Evolutionary conservation across 306 rosid species (phyloP).

Genomic region (Mimosa bimucronata): DNA sequence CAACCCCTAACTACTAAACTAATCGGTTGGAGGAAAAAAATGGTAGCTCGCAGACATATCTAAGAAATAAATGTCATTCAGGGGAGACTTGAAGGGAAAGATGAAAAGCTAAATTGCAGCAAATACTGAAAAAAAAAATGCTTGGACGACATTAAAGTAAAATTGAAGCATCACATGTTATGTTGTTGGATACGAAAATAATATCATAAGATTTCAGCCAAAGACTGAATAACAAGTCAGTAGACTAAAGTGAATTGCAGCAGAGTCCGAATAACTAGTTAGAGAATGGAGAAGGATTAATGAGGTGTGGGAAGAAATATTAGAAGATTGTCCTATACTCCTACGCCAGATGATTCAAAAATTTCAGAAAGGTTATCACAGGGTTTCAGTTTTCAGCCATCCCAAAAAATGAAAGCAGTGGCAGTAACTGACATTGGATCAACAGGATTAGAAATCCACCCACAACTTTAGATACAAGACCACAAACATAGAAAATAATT

Average conservation of each 20-base stretch:
- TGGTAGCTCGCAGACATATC: neutral
- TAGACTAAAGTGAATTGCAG: neutral
- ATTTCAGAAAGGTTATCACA: neutral
- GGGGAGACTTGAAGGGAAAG: neutral
- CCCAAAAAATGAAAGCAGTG: neutral
- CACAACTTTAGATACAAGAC: neutral
- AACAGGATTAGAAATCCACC: neutral
- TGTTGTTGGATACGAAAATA: neutral
- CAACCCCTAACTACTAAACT: neutral
- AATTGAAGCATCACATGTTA: neutral
- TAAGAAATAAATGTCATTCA: neutral
- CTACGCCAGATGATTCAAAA: neutral
- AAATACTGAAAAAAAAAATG: neutral
- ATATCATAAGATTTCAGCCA: neutral
- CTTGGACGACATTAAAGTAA: too few species aligned
- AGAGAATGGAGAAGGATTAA: neutral
- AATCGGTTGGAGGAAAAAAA: neutral
- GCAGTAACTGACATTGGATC: neutral
- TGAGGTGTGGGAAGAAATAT: neutral
- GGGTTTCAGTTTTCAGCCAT: neutral
- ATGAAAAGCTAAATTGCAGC: neutral
- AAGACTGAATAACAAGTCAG: neutral
- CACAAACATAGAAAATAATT: neutral
- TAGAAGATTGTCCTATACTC: neutral
- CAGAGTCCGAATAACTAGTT: neutral